These are phyloP conservation scores for Suhomyces terraborum DNA, from an alignment of 1,139 yeast genomes.

Conservation along the genomic window DNA sequence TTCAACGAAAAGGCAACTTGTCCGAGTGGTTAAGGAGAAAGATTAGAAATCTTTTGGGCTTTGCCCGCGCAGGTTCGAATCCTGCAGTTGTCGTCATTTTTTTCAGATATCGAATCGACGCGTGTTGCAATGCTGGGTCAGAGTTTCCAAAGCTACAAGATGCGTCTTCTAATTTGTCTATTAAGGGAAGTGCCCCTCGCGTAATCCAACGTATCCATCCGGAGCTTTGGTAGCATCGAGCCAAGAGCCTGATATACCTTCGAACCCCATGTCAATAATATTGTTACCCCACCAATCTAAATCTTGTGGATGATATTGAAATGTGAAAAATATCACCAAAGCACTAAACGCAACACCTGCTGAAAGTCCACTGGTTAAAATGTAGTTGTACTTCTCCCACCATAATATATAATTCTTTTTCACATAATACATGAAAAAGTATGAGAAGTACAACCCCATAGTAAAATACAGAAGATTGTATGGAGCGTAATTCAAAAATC, in stretches of 20 bases:
- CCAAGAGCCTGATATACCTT: constrained; percentile 42
- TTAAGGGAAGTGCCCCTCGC: constrained; percentile 42
- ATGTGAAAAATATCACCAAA: constrained; percentile 55
- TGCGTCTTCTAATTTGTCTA: background rate
- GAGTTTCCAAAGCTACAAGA: background rate
- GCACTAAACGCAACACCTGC: constrained; percentile 65
- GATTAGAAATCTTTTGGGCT: constrained; percentile 47
- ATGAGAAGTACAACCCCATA: constrained; percentile 51
- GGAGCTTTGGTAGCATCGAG: constrained; percentile 37
- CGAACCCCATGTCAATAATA: constrained; percentile 45
- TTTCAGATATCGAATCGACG: too few species aligned
- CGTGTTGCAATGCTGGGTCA: too few species aligned
- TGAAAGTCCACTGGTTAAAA: constrained; percentile 52
- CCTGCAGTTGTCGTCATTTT: constrained; percentile 44
- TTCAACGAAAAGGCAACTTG: constrained; percentile 27
- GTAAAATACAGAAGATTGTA: constrained; percentile 57
- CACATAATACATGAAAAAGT: constrained; percentile 54
- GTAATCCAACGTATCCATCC: constrained; percentile 47
- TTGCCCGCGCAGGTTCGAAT: constrained; percentile 59
- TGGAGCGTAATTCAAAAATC: constrained; percentile 53
- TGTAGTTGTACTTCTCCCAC: constrained; percentile 70
- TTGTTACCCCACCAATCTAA: constrained; percentile 64
- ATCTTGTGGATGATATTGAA: constrained; percentile 43
- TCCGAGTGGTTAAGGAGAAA: constrained; percentile 43
- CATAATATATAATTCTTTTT: constrained; percentile 51